These are phyloP conservation scores for Haplosporangium sp. DNA, from an alignment of 371 early-diverging fungal genomes.

Conservation along the genomic window DNA sequence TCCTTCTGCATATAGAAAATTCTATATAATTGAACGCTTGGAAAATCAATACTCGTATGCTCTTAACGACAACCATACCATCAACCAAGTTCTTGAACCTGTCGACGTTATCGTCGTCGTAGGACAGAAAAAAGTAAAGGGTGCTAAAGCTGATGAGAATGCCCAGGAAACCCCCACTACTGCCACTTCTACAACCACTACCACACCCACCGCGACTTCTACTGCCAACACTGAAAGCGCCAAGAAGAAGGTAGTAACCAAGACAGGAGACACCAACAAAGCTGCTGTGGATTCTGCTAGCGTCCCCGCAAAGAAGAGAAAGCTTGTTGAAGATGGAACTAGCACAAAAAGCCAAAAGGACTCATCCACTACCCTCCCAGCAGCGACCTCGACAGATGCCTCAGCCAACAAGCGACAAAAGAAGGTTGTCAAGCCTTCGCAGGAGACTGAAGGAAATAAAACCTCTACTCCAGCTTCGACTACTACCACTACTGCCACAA, in stretches of 20 bases:
- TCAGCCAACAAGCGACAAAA: conserved; percentile 10
- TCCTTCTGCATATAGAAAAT: neutral
- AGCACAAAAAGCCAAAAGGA: conserved; percentile 5
- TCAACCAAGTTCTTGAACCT: conserved; percentile 20
- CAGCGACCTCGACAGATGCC: neutral
- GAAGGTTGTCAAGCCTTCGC: neutral
- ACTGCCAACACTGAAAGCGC: neutral
- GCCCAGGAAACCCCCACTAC: neutral
- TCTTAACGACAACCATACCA: conserved; percentile 13
- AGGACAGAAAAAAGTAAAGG: conserved; percentile 3
- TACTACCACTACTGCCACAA: neutral
- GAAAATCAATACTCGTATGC: conserved; percentile 19
- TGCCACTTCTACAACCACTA: neutral
- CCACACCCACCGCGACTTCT: neutral
- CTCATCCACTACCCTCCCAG: neutral
- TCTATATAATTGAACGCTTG: conserved; percentile 13
- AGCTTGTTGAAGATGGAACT: conserved; percentile 1
- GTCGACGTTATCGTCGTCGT: conserved; percentile 20
- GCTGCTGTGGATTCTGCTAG: neutral
- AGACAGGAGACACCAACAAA: neutral
- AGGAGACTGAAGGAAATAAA: conserved; percentile 1
- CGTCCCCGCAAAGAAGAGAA: conserved; percentile 13
- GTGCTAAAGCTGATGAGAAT: neutral
- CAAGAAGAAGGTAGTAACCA: neutral
- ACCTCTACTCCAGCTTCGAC: neutral